A percentile compares a stretch with the other conserved stretches of the same genome.
Conservation (phyloP, 495 filamentous ascomycete species). For the Neurospora cerealis region DNA sequence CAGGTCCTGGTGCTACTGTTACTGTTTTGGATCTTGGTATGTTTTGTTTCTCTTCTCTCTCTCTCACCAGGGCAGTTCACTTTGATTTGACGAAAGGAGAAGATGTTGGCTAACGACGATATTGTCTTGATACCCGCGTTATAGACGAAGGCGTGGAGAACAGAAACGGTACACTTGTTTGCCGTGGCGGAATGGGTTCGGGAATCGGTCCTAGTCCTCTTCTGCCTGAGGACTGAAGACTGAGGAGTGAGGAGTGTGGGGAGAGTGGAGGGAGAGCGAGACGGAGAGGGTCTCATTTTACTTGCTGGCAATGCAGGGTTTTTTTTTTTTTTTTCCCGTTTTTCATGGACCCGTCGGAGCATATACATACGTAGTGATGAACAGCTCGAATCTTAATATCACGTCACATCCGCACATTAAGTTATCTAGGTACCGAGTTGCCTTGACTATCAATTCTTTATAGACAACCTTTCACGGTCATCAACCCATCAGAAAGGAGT, state of each 20-base stretch:
- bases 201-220: background rate
- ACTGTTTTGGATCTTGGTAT: constrained; percentile 6
- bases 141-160: constrained; percentile 18
- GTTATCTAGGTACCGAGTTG: too few species aligned
- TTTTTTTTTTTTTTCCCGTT: too few species aligned
- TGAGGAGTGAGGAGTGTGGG: background rate
- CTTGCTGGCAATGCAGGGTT: background rate
- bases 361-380: background rate
- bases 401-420: background rate
- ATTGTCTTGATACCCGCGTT: background rate
- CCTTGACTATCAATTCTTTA: background rate
- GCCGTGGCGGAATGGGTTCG: constrained; percentile 1
- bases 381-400: background rate
- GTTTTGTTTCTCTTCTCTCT: background rate
- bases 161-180: constrained; percentile 13
- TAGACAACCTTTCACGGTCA: background rate
- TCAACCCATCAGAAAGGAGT: background rate
- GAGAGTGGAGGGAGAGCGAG: background rate
- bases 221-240: background rate
- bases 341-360: background rate
- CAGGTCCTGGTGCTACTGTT: background rate
- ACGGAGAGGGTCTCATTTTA: background rate
- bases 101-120: background rate
- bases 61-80: background rate
- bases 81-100: background rate